phyloP scores from a whole-genome alignment of 768 basidiomycete genomes.

The Suillus hirtellus region DNA sequence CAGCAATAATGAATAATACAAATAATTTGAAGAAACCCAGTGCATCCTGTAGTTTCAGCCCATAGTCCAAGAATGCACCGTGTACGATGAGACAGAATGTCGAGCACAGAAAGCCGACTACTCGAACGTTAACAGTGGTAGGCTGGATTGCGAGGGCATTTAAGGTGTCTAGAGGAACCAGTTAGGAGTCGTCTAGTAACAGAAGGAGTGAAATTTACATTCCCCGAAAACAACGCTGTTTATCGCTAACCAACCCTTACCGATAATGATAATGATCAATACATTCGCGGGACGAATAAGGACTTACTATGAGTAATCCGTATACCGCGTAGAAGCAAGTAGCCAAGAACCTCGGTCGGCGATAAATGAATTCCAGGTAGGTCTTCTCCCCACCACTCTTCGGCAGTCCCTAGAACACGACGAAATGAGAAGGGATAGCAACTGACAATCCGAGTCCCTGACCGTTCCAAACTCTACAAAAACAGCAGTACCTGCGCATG shows the following conservation, averaged over 20 bases:
- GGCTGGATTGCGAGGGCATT: conserved; percentile 52
- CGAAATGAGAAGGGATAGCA: neutral
- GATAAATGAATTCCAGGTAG: conserved; percentile 72
- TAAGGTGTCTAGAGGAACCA: conserved; percentile 49
- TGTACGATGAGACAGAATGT: conserved; percentile 61
- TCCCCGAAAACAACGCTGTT: conserved; percentile 70
- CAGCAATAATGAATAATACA: conserved; percentile 49
- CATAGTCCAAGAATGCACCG: conserved; percentile 51
- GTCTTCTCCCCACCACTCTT: conserved; percentile 76
- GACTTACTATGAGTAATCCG: conserved; percentile 54
- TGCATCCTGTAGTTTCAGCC: conserved; percentile 62
- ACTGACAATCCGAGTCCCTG: conserved; percentile 15
- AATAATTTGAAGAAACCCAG: conserved; percentile 65
- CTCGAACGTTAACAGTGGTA: conserved; percentile 47
- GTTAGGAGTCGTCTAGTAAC: neutral
- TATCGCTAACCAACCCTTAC: conserved; percentile 57
- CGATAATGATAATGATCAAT: neutral
- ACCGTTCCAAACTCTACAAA: conserved; percentile 79
- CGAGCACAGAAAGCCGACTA: conserved; percentile 55
- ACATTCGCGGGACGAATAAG: neutral
- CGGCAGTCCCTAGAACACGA: conserved; percentile 55
- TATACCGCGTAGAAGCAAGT: conserved; percentile 63
- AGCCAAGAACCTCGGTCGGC: conserved; percentile 57
- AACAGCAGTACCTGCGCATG: conserved; percentile 66
- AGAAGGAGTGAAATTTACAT: conserved; percentile 44